These are phyloP conservation scores for Sugiyamaella castrensis DNA, from an alignment of 1,139 yeast species.

Conservation along the genomic window DNA sequence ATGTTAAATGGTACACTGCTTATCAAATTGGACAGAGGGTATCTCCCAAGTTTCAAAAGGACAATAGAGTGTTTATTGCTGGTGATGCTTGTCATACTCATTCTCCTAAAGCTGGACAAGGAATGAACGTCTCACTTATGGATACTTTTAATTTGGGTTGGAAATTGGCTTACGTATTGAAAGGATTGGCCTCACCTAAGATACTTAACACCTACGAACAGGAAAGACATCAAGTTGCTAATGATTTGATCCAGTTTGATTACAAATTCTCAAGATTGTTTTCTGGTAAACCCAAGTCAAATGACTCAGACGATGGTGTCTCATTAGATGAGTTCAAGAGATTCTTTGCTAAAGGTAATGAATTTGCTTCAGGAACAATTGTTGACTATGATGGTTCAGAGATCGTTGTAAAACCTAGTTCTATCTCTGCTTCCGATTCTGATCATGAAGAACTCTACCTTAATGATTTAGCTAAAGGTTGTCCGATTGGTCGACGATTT, in stretches of 20 bases:
- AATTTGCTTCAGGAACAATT: slow-evolving; percentile 40
- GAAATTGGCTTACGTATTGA: slow-evolving; percentile 40
- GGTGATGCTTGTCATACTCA: slow-evolving; percentile 46
- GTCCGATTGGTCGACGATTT: slow-evolving; percentile 36
- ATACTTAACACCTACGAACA: slow-evolving; percentile 37
- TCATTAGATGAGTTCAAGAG: slow-evolving; percentile 36
- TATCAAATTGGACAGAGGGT: slow-evolving; percentile 43
- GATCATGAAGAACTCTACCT: too few species aligned
- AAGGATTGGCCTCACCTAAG: slow-evolving; percentile 32
- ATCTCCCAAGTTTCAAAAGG: slow-evolving; percentile 32
- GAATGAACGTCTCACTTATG: slow-evolving; percentile 41
- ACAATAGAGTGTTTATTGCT: slow-evolving; percentile 35
- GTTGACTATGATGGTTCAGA: slow-evolving; percentile 35
- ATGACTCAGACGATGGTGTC: slow-evolving; percentile 30
- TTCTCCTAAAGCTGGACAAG: slow-evolving; percentile 45
- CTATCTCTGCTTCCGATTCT: too few species aligned
- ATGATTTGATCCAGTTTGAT: slow-evolving; percentile 39
- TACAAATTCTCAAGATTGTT: slow-evolving; percentile 38
- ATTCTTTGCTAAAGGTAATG: slow-evolving; percentile 34
- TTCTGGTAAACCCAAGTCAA: slow-evolving; percentile 38
- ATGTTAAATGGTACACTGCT: slow-evolving; percentile 41
- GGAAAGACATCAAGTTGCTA: slow-evolving; percentile 39
- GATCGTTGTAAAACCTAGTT: too few species aligned
- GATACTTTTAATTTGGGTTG: slow-evolving; percentile 42
- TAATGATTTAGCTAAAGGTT: slow-evolving; percentile 27